These are phyloP conservation scores for Debaryomyces nepalensis DNA, from an alignment of 1,139 yeast species.

Conservation along the genomic window DNA sequence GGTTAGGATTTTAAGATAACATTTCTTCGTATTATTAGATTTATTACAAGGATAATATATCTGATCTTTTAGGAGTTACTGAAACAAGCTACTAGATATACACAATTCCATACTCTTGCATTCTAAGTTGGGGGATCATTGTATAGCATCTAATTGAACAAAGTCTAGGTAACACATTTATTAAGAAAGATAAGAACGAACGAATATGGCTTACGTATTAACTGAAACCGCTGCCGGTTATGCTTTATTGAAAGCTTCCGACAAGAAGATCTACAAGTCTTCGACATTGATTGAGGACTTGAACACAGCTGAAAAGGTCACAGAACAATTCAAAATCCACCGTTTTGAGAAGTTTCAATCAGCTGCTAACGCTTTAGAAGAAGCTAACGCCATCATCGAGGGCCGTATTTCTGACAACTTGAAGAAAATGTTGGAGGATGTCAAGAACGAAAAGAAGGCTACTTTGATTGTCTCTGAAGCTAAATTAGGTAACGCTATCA, in stretches of 20 bases:
- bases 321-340: conserved; percentile 81
- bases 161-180: background rate
- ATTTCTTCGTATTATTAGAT: conserved; percentile 8
- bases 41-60: conserved; percentile 5
- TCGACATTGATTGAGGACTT: conserved; percentile 74
- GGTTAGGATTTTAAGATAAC: conserved; percentile 8
- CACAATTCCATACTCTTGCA: conserved; percentile 3
- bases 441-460: conserved; percentile 87
- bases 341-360: conserved; percentile 93
- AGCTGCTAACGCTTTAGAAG: conserved; percentile 96
- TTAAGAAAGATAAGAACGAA: conserved; percentile 7
- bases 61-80: conserved; percentile 5
- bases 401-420: conserved; percentile 91
- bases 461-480: conserved; percentile 93
- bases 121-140: conserved; percentile 1
- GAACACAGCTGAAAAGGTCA: conserved; percentile 81
- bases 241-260: conserved; percentile 95
- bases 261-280: conserved; percentile 94
- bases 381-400: conserved; percentile 88
- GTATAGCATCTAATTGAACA: conserved; percentile 1
- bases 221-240: conserved; percentile 99
- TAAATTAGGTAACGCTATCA: conserved; percentile 93
- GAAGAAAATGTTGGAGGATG: conserved; percentile 73
- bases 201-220: conserved; percentile 83
- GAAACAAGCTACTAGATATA: background rate